Percentiles rank a stretch among this genome's conserved stretches.
These are phyloP conservation scores for Fomitopsis betulina DNA, from an alignment of 1,284 basidiomycete species.

Conservation along the genomic window DNA sequence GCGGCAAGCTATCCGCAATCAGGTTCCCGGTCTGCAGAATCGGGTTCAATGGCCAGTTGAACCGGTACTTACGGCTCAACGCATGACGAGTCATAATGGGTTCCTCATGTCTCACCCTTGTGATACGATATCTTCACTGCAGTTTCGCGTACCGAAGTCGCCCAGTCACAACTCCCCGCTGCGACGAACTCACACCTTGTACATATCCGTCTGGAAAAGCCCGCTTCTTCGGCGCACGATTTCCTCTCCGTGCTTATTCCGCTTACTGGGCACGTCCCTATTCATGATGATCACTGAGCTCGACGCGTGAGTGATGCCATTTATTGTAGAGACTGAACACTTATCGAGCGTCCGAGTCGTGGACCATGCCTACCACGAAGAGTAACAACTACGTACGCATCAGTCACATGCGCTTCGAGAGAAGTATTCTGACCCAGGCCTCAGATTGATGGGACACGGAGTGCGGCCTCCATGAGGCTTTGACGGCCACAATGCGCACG, in stretches of 20 bases:
- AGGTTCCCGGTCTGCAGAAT: slow-evolving; percentile 2
- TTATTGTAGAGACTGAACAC: no score
- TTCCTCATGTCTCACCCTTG: background rate
- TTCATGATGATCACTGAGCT: no score
- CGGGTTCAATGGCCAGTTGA: background rate
- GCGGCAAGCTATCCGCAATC: slow-evolving; percentile 2
- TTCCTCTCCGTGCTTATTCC: no score
- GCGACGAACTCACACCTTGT: no score
- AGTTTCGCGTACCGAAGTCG: background rate
- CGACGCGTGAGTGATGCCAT: no score
- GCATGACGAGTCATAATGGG: background rate
- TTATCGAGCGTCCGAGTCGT: no score
- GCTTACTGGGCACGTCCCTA: no score
- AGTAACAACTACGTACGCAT: background rate
- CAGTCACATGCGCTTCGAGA: background rate
- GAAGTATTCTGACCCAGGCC: background rate
- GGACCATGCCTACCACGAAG: background rate
- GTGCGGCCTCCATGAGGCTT: slow-evolving; percentile 1
- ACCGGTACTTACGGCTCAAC: background rate
- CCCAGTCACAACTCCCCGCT: no score
- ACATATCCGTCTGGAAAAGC: no score
- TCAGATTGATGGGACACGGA: background rate
- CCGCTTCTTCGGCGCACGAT: no score
- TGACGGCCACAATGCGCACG: background rate
- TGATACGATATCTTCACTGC: background rate